Base-by-base conservation (phyloP, 441 rosid genomes). In the Euphorbia schlechtendalii region DNA sequence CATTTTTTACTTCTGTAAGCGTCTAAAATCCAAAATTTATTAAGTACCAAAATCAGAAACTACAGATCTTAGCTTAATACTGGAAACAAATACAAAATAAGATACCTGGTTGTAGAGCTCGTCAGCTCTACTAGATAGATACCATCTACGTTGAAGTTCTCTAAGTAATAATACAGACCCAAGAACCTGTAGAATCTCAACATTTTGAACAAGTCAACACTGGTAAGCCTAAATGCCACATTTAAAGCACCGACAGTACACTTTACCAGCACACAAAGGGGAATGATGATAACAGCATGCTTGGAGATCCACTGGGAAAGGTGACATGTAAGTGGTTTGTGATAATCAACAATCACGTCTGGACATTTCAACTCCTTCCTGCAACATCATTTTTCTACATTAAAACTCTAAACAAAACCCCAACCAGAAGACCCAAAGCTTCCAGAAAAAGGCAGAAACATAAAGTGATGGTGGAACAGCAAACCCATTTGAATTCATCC, bases 51-150 rank as follows among this genome's bases (percentile, higher is more conserved):
- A 62, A 34, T 40, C 8, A 63, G 22, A 68, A 56, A 30, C 17
- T 34, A 56, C 34, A 11, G 48, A 60, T 36, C 0, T 10, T 30
- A 32, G 49, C 24, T 21, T 8, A 18, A 41, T 65, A 51, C 51
- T 61, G 27, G 0, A 34, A 49, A 63, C 51, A 51, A 49, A 20
- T 38, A 3, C n/a, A 61, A 59, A 38, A 8, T 56, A 57, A 24
- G 60, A 13, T 76, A 92, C 97, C 96, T 88, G 90, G 64, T 67
- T 62, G 54, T 90, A 92, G 57, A 90, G 80, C 64, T 83, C 89
- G 70, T 86, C 88, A 7, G 74, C 80, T 82, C n/a, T n/a, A n/a
- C n/a, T n/a, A n/a, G n/a, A n/a, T n/a, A n/a, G n/a, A n/a, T n/a
- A n/a, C n/a, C n/a, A 96, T 83, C 54, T 69, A 64, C 45, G 88